Conservation (phyloP, 1,284 basidiomycete genomes). For the Veloboletus limbatus region DNA sequence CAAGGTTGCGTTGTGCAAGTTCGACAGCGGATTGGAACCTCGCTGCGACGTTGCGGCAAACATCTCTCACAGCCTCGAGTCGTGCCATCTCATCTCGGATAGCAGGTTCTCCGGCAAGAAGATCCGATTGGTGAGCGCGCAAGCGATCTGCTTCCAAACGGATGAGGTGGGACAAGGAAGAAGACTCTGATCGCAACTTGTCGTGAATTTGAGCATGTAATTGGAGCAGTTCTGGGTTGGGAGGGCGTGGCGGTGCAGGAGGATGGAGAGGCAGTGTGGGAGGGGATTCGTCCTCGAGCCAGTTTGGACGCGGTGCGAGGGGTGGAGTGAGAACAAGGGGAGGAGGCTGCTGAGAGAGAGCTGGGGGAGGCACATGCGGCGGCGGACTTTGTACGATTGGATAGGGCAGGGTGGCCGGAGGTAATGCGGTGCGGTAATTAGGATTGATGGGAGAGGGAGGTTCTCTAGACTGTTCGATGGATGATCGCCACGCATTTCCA, state of each 20-base stretch:
- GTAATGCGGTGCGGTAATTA: slow-evolving; percentile 33
- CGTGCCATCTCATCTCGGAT: slow-evolving; percentile 94
- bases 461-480: slow-evolving; percentile 22
- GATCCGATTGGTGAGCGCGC: slow-evolving; percentile 76
- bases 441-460: slow-evolving; percentile 19
- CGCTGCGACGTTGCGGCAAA: slow-evolving; percentile 77
- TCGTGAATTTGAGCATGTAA: slow-evolving; percentile 81
- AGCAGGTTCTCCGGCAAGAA: slow-evolving; percentile 87
- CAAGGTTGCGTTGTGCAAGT: slow-evolving; percentile 64
- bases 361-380: slow-evolving; percentile 14
- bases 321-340: slow-evolving; percentile 20
- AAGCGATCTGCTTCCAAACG: slow-evolving; percentile 73
- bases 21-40: slow-evolving; percentile 63
- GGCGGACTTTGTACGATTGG: slow-evolving; percentile 20
- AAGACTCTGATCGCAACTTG: slow-evolving; percentile 70
- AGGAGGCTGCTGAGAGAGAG: slow-evolving; percentile 18
- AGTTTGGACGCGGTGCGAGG: slow-evolving; percentile 42
- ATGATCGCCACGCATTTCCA: slow-evolving; percentile 27
- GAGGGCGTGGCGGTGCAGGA: slow-evolving; percentile 75
- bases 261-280: slow-evolving; percentile 19
- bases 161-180: slow-evolving; percentile 64
- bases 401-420: slow-evolving; percentile 22
- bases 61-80: slow-evolving; percentile 91
- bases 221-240: slow-evolving; percentile 82
- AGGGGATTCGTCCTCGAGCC: slow-evolving; percentile 51